Evolutionary conservation across 2,329 filamentous ascomycete genomes (phyloP).

Genomic region (Fusarium sp.): DNA sequence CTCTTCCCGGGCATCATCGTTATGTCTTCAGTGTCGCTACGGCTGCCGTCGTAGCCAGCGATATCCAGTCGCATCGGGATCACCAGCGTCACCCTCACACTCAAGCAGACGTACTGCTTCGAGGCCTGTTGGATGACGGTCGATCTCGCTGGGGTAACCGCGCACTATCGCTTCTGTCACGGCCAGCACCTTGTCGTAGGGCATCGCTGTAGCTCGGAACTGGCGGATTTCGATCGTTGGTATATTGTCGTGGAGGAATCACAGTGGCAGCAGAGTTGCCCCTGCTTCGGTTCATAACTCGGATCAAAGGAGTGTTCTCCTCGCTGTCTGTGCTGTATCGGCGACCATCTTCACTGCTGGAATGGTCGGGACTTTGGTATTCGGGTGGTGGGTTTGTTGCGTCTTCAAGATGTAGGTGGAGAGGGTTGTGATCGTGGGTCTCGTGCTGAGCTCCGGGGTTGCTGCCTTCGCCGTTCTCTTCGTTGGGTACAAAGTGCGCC

Average conservation of each 20-base stretch:
- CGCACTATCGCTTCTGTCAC: conserved; percentile 41
- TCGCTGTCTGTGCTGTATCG: conserved; percentile 71
- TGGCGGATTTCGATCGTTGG: conserved; percentile 62
- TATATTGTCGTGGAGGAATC: conserved; percentile 38
- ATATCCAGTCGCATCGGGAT: not conserved
- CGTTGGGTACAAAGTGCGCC: conserved; percentile 80
- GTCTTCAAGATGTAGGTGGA: conserved; percentile 62
- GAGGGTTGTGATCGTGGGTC: conserved; percentile 52
- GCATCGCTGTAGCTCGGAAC: conserved; percentile 88
- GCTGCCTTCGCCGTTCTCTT: conserved; percentile 75
- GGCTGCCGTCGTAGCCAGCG: conserved; percentile 1
- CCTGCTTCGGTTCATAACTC: conserved; percentile 62
- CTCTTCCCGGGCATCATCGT: conserved; percentile 20
- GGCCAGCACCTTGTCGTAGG: conserved; percentile 63
- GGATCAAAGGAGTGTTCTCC: conserved; percentile 65
- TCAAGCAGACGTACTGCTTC: conserved; percentile 36
- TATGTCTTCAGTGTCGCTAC: conserved; percentile 16
- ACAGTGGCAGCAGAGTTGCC: conserved; percentile 61
- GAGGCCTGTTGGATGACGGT: conserved; percentile 28
- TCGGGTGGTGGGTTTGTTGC: conserved; percentile 75
- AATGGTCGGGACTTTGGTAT: conserved; percentile 75
- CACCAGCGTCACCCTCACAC: not conserved
- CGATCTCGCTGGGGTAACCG: conserved; percentile 35
- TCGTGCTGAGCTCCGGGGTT: conserved; percentile 41
- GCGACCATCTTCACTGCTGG: conserved; percentile 68